phyloP scores from a whole-genome alignment of 2,329 filamentous ascomycete genomes.

The Tolypocladium album region DNA sequence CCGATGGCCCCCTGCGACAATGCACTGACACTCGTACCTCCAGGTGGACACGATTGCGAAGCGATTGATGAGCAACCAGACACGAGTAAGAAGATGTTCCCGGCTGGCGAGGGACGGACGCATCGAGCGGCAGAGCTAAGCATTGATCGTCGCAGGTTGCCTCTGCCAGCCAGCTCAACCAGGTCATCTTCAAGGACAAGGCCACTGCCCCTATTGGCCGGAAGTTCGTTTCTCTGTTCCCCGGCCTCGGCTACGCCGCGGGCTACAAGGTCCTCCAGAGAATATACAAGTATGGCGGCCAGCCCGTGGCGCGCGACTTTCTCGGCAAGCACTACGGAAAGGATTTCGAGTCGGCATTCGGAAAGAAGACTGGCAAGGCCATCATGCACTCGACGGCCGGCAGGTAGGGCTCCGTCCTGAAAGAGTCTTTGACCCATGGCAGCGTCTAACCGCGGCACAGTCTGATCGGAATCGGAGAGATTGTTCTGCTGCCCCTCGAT shows the following conservation, averaged over 20 bases:
- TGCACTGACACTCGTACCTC: not conserved
- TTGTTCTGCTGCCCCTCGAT: constrained; percentile 86
- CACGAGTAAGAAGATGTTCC: constrained; percentile 35
- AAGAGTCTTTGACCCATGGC: not conserved
- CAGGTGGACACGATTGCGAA: constrained; percentile 97
- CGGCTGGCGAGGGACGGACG: not conserved
- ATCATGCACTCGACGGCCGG: constrained; percentile 96
- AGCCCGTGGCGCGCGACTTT: constrained; percentile 90
- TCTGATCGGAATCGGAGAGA: constrained; percentile 94
- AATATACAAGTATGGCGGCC: constrained; percentile 97
- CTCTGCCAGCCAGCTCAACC: constrained; percentile 56
- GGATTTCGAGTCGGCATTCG: constrained; percentile 81
- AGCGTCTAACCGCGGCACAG: constrained; percentile 30
- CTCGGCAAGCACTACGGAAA: constrained; percentile 68
- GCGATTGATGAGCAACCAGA: constrained; percentile 97
- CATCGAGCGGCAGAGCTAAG: constrained; percentile 9
- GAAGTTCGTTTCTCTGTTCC: constrained; percentile 95
- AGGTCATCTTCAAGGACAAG: constrained; percentile 88
- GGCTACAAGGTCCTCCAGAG: constrained; percentile 96
- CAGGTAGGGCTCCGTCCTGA: constrained; percentile 41
- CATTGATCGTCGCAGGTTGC: constrained; percentile 16
- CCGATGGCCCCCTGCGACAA: not conserved
- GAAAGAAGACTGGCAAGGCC: constrained; percentile 94
- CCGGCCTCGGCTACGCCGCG: constrained; percentile 91
- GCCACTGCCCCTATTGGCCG: constrained; percentile 56